Evolutionary conservation across 192 early-diverging fungal species (phyloP), one percentile per base, ranked within the genome.

Genomic region (Powellomyces hirtus): DNA sequence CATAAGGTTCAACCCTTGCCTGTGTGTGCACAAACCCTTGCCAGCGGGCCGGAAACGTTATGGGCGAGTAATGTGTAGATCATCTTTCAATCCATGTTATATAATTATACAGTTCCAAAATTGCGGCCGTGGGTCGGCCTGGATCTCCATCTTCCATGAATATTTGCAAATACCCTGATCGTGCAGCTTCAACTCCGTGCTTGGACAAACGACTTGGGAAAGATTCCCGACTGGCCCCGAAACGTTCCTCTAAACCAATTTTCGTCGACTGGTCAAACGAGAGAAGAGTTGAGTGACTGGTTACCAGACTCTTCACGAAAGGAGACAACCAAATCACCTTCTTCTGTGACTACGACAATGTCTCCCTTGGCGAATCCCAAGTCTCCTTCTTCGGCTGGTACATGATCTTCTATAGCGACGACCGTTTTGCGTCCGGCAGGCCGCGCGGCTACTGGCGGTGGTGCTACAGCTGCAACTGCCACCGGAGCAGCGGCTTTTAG

Each of bases 171-270:
- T n/a, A n/a, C n/a, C n/a, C n/a, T n/a, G n/a, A n/a, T n/a, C n/a
- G 46, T 6, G 5, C 40, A 42, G 18, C 10, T 24, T 49, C 46
- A 49, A 49, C 2, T 7, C n/a, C 36, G 50, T 4, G 31, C 2
- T n/a, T 60, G 36, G 3, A 60, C 59, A 20, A 60, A 60, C 11
- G 59, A 37, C 38, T 67, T 67, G 30, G 66, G 66, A 22, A 67
- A 67, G 14, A 67, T 67, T 11, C 66, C 66, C 4, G 38, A 38
- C 38, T 67, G 33, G 1, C 66, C 66, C 4, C 66, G 50, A 26
- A 67, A 44, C 16, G 53, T 22, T 67, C 66, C 66, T 1, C 34
- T 18, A 24, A 62, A 67, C 66, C 66, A 67, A 27, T 67, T 67
- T 13, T 67, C 66, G 38, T 67, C 66, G 1, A 67, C 66, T 64